Conservation (phyloP, 129 eudicot genomes). For the Rutidosis leptorrhynchoides region DNA sequence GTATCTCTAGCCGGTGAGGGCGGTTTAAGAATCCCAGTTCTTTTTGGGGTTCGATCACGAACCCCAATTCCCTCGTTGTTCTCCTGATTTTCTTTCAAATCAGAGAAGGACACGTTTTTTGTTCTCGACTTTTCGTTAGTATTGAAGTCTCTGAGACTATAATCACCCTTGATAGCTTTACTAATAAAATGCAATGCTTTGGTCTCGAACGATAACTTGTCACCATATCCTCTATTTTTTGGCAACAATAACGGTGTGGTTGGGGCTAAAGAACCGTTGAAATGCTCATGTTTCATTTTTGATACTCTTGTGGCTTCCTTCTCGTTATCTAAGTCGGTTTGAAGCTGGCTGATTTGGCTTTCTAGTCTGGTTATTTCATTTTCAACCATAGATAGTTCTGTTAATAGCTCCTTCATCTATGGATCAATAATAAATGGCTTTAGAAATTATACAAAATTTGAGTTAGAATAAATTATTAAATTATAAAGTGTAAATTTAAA, state of each 20-base stretch:
- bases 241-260: constrained; percentile 28
- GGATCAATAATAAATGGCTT: not conserved
- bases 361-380: constrained; percentile 73
- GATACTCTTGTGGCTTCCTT: constrained; percentile 48
- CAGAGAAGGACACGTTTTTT: constrained; percentile 31
- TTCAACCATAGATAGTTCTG: constrained; percentile 83
- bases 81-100: constrained; percentile 46
- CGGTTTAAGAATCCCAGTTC: constrained; percentile 56
- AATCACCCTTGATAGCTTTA: constrained; percentile 93
- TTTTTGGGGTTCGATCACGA: constrained; percentile 46
- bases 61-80: constrained; percentile 31
- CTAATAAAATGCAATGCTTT: constrained; percentile 86
- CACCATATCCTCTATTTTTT: constrained; percentile 32
- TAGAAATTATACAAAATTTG: not conserved
- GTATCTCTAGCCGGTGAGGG: constrained; percentile 74
- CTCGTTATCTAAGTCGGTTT: constrained; percentile 47
- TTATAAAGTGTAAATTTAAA: not conserved
- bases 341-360: constrained; percentile 72
- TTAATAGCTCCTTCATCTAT: constrained; percentile 68
- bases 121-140: constrained; percentile 33
- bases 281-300: constrained; percentile 32
- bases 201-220: constrained; percentile 55
- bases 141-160: constrained; percentile 58
- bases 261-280: constrained; percentile 28
- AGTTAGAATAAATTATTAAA: not conserved